A percentile compares a stretch with the other conserved stretches of the same genome.
Conservation (phyloP, 306 rosid species). For the Ormosia emarginata region DNA sequence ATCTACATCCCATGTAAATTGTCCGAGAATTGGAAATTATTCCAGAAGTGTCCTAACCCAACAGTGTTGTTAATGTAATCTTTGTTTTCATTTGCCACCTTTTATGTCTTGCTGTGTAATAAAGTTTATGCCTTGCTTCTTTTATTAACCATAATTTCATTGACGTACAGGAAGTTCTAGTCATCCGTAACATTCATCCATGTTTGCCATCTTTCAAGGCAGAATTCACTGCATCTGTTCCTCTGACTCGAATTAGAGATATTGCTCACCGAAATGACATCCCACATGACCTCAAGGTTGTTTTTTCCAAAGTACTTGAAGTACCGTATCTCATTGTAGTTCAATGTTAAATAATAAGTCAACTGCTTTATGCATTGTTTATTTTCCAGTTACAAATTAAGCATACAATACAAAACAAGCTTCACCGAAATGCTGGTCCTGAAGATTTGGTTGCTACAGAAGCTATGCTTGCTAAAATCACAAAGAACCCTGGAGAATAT, state of each 20-base stretch:
- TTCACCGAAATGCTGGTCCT: conserved; percentile 97
- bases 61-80: not conserved
- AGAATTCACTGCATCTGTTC: conserved; percentile 97
- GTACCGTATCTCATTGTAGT: conserved; percentile 7
- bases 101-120: not conserved
- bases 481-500: conserved; percentile 76
- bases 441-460: conserved; percentile 97
- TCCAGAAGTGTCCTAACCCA: no score
- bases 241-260: conserved; percentile 93
- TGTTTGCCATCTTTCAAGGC: conserved; percentile 98
- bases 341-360: conserved; percentile 21
- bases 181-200: conserved; percentile 87
- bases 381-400: conserved; percentile 77
- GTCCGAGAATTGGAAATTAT: not conserved
- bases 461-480: conserved; percentile 90
- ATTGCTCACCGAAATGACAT: conserved; percentile 98
- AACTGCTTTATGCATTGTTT: conserved; percentile 18
- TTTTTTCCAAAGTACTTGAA: conserved; percentile 7
- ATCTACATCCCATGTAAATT: not conserved
- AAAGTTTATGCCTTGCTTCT: conserved; percentile 5
- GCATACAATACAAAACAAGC: conserved; percentile 98
- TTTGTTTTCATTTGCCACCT: not conserved
- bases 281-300: conserved; percentile 93
- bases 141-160: conserved; percentile 25
- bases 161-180: conserved; percentile 65